Conservation (phyloP, 1,284 basidiomycete species). For the Boletus hoseneyae region DNA sequence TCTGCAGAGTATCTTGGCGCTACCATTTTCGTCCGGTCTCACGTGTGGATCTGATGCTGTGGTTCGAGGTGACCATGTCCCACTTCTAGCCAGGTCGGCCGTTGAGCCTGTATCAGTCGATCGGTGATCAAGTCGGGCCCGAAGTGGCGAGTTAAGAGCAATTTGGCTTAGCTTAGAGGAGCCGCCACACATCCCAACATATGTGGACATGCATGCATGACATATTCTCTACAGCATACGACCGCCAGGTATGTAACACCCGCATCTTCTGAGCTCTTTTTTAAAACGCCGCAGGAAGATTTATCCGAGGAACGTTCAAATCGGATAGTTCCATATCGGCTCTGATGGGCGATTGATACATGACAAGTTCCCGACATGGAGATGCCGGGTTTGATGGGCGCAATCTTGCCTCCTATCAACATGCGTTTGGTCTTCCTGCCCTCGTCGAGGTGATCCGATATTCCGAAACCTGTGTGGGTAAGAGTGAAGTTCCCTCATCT, state of each 20-base stretch:
- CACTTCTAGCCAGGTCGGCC: background rate
- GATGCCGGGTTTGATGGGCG: slow-evolving; percentile 15
- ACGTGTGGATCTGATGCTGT: slow-evolving; percentile 3
- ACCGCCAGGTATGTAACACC: background rate
- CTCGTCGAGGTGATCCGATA: slow-evolving; percentile 2
- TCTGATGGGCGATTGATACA: background rate
- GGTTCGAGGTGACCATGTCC: background rate
- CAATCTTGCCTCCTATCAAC: slow-evolving; percentile 6
- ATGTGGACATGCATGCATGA: background rate
- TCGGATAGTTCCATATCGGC: background rate
- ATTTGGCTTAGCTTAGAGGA: background rate
- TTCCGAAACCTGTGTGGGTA: background rate
- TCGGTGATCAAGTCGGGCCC: slow-evolving; percentile 12
- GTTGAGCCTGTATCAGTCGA: background rate
- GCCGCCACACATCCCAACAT: background rate
- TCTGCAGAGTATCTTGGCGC: background rate
- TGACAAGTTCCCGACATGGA: slow-evolving; percentile 2
- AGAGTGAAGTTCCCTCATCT: background rate
- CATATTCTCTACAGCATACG: slow-evolving; percentile 1
- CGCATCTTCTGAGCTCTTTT: background rate
- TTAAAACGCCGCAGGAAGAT: slow-evolving; percentile 2
- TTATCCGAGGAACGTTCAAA: slow-evolving; percentile 10
- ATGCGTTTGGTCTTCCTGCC: background rate
- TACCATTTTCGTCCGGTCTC: background rate
- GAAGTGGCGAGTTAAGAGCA: slow-evolving; percentile 3